Conservation (phyloP, 768 basidiomycete genomes). For the Serendipita sp. region DNA sequence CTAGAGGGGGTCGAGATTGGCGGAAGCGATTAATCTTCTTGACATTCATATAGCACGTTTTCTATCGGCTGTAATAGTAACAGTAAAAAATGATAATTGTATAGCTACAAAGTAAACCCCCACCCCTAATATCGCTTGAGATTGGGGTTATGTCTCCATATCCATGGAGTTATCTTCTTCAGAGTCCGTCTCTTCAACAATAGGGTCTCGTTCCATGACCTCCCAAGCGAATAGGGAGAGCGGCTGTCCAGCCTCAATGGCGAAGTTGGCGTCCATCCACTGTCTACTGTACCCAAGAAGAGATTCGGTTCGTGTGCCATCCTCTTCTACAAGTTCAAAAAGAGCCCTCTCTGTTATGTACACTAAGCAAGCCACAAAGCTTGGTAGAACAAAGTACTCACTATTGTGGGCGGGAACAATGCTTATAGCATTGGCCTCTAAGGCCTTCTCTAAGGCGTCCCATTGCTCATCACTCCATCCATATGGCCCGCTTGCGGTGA, state of each 20-base stretch:
- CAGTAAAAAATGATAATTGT: not conserved
- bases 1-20: slow-evolving; percentile 21
- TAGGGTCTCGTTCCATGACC: not conserved
- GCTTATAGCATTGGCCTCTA: not conserved
- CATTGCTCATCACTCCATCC: not conserved
- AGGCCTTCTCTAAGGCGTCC: not conserved
- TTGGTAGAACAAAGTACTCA: not conserved
- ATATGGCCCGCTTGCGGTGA: not conserved
- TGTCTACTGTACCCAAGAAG: not conserved
- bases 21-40: slow-evolving; percentile 19
- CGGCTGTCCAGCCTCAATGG: not conserved
- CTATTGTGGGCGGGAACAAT: not conserved
- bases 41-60: not conserved
- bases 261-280: not conserved
- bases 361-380: not conserved
- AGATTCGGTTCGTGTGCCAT: not conserved
- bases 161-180: not conserved
- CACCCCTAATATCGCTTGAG: not conserved
- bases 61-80: not conserved
- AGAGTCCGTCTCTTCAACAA: not conserved
- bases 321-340: not conserved
- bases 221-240: not conserved
- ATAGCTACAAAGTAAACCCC: not conserved
- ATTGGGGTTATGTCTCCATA: not conserved
- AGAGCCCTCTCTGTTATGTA: not conserved